These are phyloP conservation scores for Ceratobasidium sp. DNA, from an alignment of 1,284 basidiomycete genomes.

Conservation along the genomic window DNA sequence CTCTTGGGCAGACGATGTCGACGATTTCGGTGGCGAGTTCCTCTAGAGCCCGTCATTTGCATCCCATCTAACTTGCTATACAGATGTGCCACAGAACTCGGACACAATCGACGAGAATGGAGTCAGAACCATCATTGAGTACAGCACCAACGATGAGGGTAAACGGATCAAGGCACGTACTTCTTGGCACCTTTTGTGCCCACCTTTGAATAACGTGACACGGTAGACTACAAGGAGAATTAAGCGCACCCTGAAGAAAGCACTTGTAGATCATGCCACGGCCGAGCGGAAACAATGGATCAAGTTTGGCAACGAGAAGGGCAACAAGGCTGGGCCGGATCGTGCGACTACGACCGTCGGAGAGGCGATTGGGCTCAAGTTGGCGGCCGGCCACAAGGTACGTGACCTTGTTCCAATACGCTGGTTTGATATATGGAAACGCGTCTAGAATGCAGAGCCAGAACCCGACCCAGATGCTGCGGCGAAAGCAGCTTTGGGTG, in stretches of 20 bases:
- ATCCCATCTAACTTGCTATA: background rate
- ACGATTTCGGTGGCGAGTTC: slow-evolving; percentile 63
- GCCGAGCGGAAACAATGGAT: slow-evolving; percentile 93
- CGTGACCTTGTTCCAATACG: slow-evolving; percentile 47
- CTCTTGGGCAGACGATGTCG: slow-evolving; percentile 84
- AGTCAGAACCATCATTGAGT: slow-evolving; percentile 85
- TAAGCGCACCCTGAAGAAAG: slow-evolving; percentile 87
- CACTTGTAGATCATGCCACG: slow-evolving; percentile 91
- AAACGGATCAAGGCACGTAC: slow-evolving; percentile 87
- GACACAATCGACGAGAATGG: slow-evolving; percentile 89
- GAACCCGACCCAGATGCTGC: slow-evolving; percentile 75
- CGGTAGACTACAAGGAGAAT: slow-evolving; percentile 82
- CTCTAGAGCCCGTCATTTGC: background rate
- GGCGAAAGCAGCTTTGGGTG: slow-evolving; percentile 71
- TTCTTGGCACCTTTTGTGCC: background rate
- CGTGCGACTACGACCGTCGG: slow-evolving; percentile 95
- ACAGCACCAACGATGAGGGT: slow-evolving; percentile 87
- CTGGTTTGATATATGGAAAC: background rate
- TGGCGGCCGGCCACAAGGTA: slow-evolving; percentile 83
- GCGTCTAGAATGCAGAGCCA: slow-evolving; percentile 57
- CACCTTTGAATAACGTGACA: background rate
- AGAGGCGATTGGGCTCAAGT: slow-evolving; percentile 86
- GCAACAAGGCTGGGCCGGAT: slow-evolving; percentile 88
- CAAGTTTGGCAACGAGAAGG: slow-evolving; percentile 94
- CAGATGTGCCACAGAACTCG: slow-evolving; percentile 56